Conservation (phyloP, 1,284 basidiomycete genomes). For the Apiotrichum gracile region DNA sequence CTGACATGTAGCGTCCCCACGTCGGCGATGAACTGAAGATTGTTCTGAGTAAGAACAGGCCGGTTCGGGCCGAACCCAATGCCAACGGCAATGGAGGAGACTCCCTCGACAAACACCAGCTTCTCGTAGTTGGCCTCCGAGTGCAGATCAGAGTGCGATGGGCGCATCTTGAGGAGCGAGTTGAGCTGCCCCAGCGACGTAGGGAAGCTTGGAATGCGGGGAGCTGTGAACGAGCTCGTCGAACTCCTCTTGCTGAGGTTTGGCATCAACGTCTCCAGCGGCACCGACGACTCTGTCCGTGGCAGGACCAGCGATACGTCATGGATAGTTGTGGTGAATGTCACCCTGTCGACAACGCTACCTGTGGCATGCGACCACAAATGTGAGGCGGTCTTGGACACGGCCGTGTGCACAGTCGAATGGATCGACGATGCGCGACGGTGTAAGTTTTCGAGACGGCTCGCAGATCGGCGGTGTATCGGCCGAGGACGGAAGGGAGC, state of each 20-base stretch:
- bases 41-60: constrained; percentile 33
- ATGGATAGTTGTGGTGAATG: constrained; percentile 19
- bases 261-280: not conserved
- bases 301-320: constrained; percentile 30
- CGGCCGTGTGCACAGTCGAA: constrained; percentile 14
- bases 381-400: constrained; percentile 24
- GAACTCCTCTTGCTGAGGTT: not conserved
- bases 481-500: not conserved
- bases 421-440: constrained; percentile 19
- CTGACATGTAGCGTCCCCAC: constrained; percentile 24
- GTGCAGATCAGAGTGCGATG: not conserved
- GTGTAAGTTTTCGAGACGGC: not conserved
- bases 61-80: constrained; percentile 38
- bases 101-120: constrained; percentile 22
- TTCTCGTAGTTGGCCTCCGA: constrained; percentile 16
- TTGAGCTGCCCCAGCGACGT: constrained; percentile 1
- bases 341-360: constrained; percentile 30
- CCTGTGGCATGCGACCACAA: constrained; percentile 36
- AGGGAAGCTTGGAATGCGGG: not conserved
- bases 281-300: constrained; percentile 1
- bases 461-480: not conserved
- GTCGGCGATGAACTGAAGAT: constrained; percentile 22
- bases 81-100: constrained; percentile 14
- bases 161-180: constrained; percentile 1
- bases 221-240: not conserved